Percentiles rank a stretch among this genome's conserved stretches.
phyloP scores from a whole-genome alignment of 208 protist genomes.

The Leishmania tropica region DNA sequence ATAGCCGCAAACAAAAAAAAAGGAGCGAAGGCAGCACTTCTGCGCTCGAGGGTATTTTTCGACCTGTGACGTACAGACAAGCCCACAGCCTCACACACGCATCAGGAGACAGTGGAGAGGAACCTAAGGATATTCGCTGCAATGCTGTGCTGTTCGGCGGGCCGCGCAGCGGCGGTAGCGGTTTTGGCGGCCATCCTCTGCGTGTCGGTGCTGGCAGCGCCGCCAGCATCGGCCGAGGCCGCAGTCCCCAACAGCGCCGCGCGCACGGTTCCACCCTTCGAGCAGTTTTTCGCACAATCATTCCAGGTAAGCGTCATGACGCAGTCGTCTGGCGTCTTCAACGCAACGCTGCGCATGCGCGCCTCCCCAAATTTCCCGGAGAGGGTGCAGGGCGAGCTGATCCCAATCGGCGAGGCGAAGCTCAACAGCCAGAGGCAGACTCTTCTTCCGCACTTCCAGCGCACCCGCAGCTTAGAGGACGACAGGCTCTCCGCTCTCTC shows the following conservation, averaged over 20 bases:
- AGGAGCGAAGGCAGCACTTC: not conserved
- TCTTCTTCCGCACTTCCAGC: conserved; percentile 49
- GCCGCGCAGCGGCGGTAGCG: not conserved
- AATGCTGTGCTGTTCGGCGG: not conserved
- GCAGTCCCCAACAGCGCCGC: conserved; percentile 6
- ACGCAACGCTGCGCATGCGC: conserved; percentile 61
- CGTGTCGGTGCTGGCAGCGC: not conserved
- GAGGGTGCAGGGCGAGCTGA: conserved; percentile 66
- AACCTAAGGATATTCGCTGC: not conserved
- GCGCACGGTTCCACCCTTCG: conserved; percentile 34
- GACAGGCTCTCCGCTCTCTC: conserved; percentile 31
- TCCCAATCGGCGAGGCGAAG: conserved; percentile 48
- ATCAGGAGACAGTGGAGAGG: not conserved
- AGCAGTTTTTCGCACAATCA: conserved; percentile 57
- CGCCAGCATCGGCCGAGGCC: not conserved
- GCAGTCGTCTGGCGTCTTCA: conserved; percentile 63
- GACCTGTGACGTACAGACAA: not conserved
- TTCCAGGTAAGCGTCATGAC: conserved; percentile 81
- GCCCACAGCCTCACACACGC: not conserved
- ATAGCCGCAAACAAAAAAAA: not conserved
- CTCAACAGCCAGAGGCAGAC: conserved; percentile 16
- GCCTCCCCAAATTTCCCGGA: conserved; percentile 68
- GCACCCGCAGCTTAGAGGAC: conserved; percentile 32
- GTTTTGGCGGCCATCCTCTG: not conserved
- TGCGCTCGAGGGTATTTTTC: not conserved